Base-by-base conservation (phyloP, 140 eudicot genomes). In the Oenanthe javanica region DNA sequence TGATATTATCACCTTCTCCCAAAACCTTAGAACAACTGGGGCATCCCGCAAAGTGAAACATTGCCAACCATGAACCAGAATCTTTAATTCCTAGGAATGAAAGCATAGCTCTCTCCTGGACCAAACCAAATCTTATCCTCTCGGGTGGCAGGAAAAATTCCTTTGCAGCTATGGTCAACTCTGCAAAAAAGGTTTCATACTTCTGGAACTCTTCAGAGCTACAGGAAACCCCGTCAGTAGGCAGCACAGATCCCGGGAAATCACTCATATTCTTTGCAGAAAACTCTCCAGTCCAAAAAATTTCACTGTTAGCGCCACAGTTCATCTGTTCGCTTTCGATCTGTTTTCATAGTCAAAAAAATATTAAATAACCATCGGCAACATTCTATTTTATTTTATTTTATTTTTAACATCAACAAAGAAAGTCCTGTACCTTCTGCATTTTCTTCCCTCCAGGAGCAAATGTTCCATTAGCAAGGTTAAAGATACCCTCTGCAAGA, bases 61-160 rank as follows among this genome's bases (percentile, higher is more conserved):
- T 85, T 85, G 86, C 79, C 71, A 77, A 84, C 96, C 98, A 90
- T 48, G 90, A 84, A 81, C 79, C 87, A 72, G 92, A 80, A 81
- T 82, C 91, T 52, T 85, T 88, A 75, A 87, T 82, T 79, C 91
- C 91, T 48, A 91, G 84, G 70, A 85, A 81, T 47, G 91, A 82
- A 81, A 94, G 84, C 75, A 94, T 83, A 25, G 91, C 86, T 81
- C 90, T 90, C 50, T 94, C 91, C 78, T 86, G 84, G 71, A 92
- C 84, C 79, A 90, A 25, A 72, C 94, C 98, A 81, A 88, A 94
- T 83, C 84, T 90, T 79, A 86, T 66, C 81, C 93, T 83, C 78
- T 94, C 96, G 75, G 97, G 97, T 76, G 96, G 98, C 84, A 94
- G 88, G 83, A 90, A 88, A 81, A 79, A 86, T n/a, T 90, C 96